Evolutionary conservation across 441 rosid genomes (phyloP), one percentile per base, ranked within the genome.

Genomic region (Populus trichocarpa): DNA sequence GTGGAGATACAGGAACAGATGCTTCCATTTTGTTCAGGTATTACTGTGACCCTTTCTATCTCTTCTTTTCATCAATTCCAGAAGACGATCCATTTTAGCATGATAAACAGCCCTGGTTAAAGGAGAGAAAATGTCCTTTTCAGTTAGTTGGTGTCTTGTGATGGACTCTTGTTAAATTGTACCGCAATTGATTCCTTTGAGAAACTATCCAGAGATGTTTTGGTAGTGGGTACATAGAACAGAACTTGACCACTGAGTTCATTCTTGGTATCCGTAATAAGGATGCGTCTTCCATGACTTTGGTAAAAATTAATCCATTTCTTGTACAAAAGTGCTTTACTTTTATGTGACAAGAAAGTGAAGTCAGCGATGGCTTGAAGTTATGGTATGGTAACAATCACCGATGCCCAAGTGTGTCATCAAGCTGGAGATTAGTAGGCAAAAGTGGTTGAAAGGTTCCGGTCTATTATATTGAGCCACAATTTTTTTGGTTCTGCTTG

Each of bases 21-120:
- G 23, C 40, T 38, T 70, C 61, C 8, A 18, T 79, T 67, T 73
- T 42, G 74, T 63, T 59, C 72, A 76, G 83, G 83, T 80, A 76
- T 72, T 68, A 5, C 64, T 12, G 1, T 59, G 25, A 25, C 32
- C 18, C 32, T 26, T 64, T 28, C 26, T 20, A 40, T 35, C 70
- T 14, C 69, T 63, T 23, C 59, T 38, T 32, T 22, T 18, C 10
- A 0, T 14, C 20, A 26, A n/a, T 28, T 80, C n/a, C 64, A 63
- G 32, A 33, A 71, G 69, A 36, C 32, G 67, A 70, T 26, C 22
- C 71, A 42, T 32, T 70, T 67, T 66, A 7, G 77, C 36, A 11
- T 30, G 14, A 53, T 36, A 26, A 18, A 50, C 26, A 22, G 14
- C 5, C 66, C 42, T n/a, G 50, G 6, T 36, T 33, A 77, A 66